Percentiles rank a stretch among this genome's conserved stretches.
Conservation (phyloP, 768 basidiomycete species). For the Dacryopinax primogenitus region DNA sequence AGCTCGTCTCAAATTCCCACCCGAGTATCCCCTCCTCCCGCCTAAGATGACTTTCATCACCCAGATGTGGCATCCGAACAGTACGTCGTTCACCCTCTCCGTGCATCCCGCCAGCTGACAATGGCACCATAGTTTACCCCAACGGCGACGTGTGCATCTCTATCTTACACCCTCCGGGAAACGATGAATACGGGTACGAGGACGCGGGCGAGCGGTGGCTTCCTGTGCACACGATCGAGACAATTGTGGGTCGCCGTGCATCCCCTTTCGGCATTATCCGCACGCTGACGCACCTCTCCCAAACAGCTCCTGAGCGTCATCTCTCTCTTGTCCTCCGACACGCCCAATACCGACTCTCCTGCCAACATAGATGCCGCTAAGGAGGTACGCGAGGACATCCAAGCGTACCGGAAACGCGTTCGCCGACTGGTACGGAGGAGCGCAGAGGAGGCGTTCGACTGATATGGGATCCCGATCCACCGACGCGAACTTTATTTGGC, state of each 20-base stretch:
- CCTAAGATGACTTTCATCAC: conserved; percentile 98
- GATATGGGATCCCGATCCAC: conserved; percentile 6
- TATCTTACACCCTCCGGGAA: conserved; percentile 74
- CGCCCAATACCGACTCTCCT: conserved; percentile 82
- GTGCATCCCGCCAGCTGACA: conserved; percentile 12
- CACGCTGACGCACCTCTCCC: background rate
- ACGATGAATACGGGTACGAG: conserved; percentile 51
- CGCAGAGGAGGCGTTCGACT: conserved; percentile 82
- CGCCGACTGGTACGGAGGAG: conserved; percentile 72
- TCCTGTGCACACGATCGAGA: conserved; percentile 94
- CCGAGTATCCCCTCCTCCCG: conserved; percentile 78
- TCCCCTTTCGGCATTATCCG: background rate
- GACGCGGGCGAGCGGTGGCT: conserved; percentile 95
- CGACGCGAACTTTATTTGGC: background rate
- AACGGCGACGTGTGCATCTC: conserved; percentile 98
- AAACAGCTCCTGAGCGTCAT: conserved; percentile 86
- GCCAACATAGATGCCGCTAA: conserved; percentile 91
- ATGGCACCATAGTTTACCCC: conserved; percentile 62
- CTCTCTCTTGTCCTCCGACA: conserved; percentile 83
- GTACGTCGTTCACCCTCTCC: conserved; percentile 38
- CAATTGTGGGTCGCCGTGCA: conserved; percentile 51
- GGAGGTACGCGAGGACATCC: conserved; percentile 23
- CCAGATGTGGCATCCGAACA: conserved; percentile 92
- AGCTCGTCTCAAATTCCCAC: conserved; percentile 76
- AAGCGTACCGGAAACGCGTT: conserved; percentile 92